Base-by-base conservation (phyloP, 768 basidiomycete species). In the Boletus sp. region DNA sequence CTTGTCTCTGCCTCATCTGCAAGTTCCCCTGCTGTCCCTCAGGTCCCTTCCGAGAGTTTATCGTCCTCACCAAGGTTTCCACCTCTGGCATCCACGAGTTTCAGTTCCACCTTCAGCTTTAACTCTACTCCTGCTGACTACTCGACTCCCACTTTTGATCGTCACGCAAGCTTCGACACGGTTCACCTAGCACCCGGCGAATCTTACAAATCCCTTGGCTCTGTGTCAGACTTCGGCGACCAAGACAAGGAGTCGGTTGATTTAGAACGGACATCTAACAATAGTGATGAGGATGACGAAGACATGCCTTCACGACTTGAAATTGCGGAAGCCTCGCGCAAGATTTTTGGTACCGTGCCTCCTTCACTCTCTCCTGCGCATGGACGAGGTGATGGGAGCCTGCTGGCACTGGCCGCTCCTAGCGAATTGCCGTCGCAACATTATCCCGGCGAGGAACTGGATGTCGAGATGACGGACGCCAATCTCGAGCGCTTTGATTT, bases 1-100 rank as follows among this genome's bases (percentile, higher is more conserved):
- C 89, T 89, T 57, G 79, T 90, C 17, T 84, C 85, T 32, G 86
- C 85, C n/a, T 54, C 64, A 25, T 80, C 74, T 43, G 53, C 64
- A 29, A 57, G 37, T 30, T 46, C 58, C 2, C 32, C 47, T 13
- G 43, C 19, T 25, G 14, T 47, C 25, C 38, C 54, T 19, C 51
- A 4, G 4, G 4, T 13, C 7, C 47, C 56, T 53, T 45, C 41
- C 30, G 43, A 41, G 34, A 43, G 15, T 30, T 33, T 33, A 10
- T 54, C 61, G 17, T 32, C 46, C 11, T 33, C 44, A 25, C 55
- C 37, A 11, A 42, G 25, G 19, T 25, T 45, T 6, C 35, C 57
- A 25, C 53, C 59, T 52, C 42, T 55, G n/a, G 29, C 45, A 35
- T 61, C 59, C 17, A 51, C 56, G 15, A 62, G 53, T 37, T 70